Evolutionary conservation across 2,329 filamentous ascomycete species (phyloP).

Genomic region (Sarocladium brachiariae): DNA sequence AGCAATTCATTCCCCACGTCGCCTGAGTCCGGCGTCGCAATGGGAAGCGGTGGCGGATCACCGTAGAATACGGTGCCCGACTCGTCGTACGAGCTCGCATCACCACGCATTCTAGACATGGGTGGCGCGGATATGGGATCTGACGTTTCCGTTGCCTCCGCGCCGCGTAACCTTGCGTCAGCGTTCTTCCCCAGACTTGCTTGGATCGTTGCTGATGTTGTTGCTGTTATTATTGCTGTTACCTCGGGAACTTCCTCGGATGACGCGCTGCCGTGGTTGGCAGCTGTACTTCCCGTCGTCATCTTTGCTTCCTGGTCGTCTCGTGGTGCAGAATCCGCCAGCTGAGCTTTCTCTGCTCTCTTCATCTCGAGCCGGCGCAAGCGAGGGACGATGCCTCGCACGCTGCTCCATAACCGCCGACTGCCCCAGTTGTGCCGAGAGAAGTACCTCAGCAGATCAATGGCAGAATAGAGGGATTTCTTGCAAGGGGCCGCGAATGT

Average conservation of each 20-base stretch:
- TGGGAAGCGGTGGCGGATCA: background rate
- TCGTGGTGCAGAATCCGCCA: too few species aligned
- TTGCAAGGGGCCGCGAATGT: conserved; percentile 31
- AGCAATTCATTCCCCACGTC: conserved; percentile 29
- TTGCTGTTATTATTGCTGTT: too few species aligned
- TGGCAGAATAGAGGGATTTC: conserved; percentile 24
- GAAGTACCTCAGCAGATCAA: conserved; percentile 25
- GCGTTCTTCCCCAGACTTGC: background rate
- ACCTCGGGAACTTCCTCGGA: too few species aligned
- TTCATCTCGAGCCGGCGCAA: conserved; percentile 21
- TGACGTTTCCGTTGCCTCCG: background rate
- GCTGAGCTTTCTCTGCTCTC: too few species aligned
- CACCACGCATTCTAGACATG: background rate
- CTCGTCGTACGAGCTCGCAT: background rate
- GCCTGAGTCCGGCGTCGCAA: conserved; percentile 24
- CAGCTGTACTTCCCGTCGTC: too few species aligned
- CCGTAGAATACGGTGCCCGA: background rate
- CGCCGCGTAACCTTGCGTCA: background rate
- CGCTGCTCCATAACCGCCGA: conserved; percentile 28
- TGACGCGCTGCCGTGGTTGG: too few species aligned
- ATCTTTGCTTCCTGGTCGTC: too few species aligned
- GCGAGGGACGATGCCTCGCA: conserved; percentile 25
- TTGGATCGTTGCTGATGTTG: too few species aligned
- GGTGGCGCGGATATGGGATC: background rate
- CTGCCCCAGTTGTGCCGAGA: conserved; percentile 26